Conservation (phyloP, 331 rosid species). For the Quercus lobata region DNA sequence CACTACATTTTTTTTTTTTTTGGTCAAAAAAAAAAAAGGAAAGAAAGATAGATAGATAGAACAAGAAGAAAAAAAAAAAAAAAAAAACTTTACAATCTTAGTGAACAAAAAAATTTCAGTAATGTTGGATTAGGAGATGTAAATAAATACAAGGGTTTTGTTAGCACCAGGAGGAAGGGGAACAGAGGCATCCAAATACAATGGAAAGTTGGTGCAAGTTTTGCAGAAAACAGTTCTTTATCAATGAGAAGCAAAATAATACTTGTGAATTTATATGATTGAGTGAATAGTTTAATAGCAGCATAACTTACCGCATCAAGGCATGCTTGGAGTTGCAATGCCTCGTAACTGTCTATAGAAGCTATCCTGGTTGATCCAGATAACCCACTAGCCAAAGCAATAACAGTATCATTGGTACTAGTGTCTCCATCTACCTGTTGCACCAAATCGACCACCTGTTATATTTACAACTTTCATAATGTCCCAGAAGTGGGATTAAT, state of each 20-base stretch:
- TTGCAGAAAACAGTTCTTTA: background rate
- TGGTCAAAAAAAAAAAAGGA: background rate
- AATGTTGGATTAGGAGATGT: background rate
- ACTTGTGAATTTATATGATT: background rate
- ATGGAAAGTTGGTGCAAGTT: background rate
- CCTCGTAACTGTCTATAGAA: conserved; percentile 58
- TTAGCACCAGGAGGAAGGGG: background rate
- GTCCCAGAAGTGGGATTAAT: background rate
- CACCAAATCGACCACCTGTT: conserved; percentile 1
- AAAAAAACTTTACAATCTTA: background rate
- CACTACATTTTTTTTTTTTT: background rate
- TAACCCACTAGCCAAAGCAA: conserved; percentile 91
- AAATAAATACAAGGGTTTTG: background rate
- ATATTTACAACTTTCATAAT: background rate
- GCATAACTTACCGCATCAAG: conserved; percentile 64
- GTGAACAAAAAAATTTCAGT: background rate
- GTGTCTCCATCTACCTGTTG: conserved; percentile 96
- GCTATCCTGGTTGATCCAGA: conserved; percentile 59
- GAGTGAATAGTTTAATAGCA: background rate
- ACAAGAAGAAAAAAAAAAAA: too few species aligned
- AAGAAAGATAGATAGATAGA: too few species aligned
- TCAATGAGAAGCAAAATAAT: background rate
- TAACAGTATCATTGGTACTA: conserved; percentile 89
- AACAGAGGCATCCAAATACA: background rate
- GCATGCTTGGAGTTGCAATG: conserved; percentile 73